Evolutionary conservation across 169 alveolate genomes (phyloP), one percentile per base, ranked within the genome.

Genomic region (Cryptosporidium ryanae): DNA sequence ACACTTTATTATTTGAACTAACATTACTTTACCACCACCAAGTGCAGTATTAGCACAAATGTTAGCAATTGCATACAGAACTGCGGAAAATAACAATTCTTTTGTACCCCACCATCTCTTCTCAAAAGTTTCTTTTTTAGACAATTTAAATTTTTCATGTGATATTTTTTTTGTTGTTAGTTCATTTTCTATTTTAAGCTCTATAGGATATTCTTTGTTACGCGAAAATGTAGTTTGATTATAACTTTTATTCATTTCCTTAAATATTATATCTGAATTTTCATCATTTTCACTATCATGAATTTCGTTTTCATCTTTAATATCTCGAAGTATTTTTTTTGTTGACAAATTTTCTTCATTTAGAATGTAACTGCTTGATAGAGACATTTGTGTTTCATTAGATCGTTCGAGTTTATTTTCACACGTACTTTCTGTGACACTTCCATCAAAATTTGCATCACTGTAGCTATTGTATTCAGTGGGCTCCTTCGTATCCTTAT

Each of bases 31-130:
- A 44, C 90, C 90, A 18, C 90, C 90, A 2, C 90, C 90, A 8
- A 82, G 84, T 57, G 90, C 90, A 27, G 90, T 82, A 63, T 82
- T 82, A n/a, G 90, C 90, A 29, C 82, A 82, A 2, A 82, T 65
- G 34, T 82, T 82, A 29, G 90, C 90, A 46, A 82, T 34, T 12
- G 90, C 90, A 49, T 82, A 82, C 31, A 82, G 38, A 3, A 49
- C 76, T 10, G 84, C 66, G 2, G 84, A 66, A 23, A 82, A 54
- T n/a, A 82, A 12, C 59, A 76, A 44, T 27, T 76, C 65, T 46
- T 76, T 76, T 21, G 76, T 76, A n/a, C 87, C 87, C 71, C 87
- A 76, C 71, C 68, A 76, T 21, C 71, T n/a, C 63, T 55, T 38
- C 18, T 65, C 34, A 1, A 25, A 7, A 61, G 34, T 23, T 5